Evolutionary conservation across 2,329 filamentous ascomycete species (phyloP).

Genomic region (Pochonia chlamydosporia): DNA sequence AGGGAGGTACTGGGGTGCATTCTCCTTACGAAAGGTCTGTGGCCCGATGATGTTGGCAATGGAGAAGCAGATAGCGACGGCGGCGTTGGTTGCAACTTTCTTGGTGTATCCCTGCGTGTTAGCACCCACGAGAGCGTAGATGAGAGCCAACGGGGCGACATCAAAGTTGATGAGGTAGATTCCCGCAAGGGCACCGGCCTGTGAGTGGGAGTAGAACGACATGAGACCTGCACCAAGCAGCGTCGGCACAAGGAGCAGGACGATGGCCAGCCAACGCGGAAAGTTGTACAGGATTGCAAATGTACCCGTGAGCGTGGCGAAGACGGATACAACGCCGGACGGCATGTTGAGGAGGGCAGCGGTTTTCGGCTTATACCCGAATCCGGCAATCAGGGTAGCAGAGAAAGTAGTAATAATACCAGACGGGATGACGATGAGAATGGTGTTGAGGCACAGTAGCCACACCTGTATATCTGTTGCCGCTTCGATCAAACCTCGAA

Average conservation of each 20-base stretch:
- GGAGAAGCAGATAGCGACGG: conserved; percentile 38
- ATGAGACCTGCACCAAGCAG: conserved; percentile 20
- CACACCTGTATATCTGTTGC: conserved; percentile 35
- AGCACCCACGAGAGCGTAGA: conserved; percentile 43
- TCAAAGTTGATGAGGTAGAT: conserved; percentile 33
- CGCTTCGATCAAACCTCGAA: conserved; percentile 33
- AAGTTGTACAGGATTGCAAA: conserved; percentile 19
- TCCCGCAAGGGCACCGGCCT: conserved; percentile 25
- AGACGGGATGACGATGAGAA: conserved; percentile 19
- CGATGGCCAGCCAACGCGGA: conserved; percentile 21
- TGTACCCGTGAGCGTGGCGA: conserved; percentile 16
- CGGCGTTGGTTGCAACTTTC: conserved; percentile 35
- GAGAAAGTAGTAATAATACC: conserved; percentile 27
- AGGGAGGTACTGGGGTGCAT: conserved; percentile 42
- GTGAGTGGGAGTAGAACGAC: conserved; percentile 17
- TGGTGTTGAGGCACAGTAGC: conserved; percentile 26
- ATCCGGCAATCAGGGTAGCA: conserved; percentile 26
- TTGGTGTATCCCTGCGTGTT: conserved; percentile 43
- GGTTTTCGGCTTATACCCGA: conserved; percentile 24
- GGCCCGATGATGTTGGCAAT: conserved; percentile 35
- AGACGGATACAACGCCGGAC: conserved; percentile 14
- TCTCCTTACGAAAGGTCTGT: conserved; percentile 27
- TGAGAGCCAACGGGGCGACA: conserved; percentile 47
- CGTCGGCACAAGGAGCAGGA: conserved; percentile 17
- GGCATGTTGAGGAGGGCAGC: conserved; percentile 43